phyloP scores from a whole-genome alignment of 441 rosid genomes.

The Flueggea neowawraea region DNA sequence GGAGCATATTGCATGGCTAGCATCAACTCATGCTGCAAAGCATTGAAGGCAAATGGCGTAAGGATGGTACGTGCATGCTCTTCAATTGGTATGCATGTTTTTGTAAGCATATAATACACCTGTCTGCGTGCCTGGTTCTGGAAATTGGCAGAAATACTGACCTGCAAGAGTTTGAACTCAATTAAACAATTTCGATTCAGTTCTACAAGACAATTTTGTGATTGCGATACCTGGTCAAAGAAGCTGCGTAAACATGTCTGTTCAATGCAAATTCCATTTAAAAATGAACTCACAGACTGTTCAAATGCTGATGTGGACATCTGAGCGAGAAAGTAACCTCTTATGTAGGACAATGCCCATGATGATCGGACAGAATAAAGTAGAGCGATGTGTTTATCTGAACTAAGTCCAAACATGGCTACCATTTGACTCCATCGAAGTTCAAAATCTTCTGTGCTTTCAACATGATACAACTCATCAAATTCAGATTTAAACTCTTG shows the following conservation, averaged over 20 bases:
- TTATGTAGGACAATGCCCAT: too few species aligned
- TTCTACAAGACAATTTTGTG: neutral
- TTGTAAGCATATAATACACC: too few species aligned
- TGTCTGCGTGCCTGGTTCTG: neutral
- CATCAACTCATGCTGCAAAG: neutral
- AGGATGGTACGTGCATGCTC: neutral
- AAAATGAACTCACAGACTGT: too few species aligned
- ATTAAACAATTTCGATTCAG: neutral
- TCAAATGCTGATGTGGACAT: too few species aligned
- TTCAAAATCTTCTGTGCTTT: too few species aligned
- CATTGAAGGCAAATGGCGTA: neutral
- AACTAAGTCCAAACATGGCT: too few species aligned
- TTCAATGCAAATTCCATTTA: neutral
- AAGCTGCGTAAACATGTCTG: neutral
- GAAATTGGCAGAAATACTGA: neutral
- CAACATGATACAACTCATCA: too few species aligned
- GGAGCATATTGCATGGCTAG: neutral
- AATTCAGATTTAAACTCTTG: too few species aligned
- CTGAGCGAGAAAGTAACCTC: too few species aligned
- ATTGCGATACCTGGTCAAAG: neutral
- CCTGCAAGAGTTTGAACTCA: neutral
- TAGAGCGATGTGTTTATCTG: too few species aligned
- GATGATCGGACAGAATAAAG: too few species aligned
- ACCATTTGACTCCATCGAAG: too few species aligned
- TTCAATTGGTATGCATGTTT: neutral